Percentiles rank a stretch among this genome's conserved stretches.
Evolutionary conservation across 2,329 filamentous ascomycete species (phyloP).

Genomic region (Talaromyces islandicus): DNA sequence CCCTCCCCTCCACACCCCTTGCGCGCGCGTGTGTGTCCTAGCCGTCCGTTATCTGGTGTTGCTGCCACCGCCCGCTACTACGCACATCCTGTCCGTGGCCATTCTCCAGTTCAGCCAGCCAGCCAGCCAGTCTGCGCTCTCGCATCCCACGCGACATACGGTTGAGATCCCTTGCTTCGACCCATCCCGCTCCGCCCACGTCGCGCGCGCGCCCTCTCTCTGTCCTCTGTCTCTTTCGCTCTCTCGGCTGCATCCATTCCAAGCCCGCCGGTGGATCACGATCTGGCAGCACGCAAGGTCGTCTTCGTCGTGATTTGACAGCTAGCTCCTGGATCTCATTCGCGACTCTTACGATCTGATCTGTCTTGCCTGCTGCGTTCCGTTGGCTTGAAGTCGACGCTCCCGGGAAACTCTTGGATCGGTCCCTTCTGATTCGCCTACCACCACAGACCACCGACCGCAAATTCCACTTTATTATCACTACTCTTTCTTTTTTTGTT

Average conservation of each 20-base stretch:
- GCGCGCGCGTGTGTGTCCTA: background rate
- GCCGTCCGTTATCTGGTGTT: background rate
- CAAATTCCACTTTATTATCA: background rate
- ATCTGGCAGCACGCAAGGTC: constrained; percentile 2
- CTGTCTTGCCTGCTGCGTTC: constrained; percentile 19
- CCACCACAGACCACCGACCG: background rate
- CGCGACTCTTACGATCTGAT: constrained; percentile 17
- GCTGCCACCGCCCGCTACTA: background rate
- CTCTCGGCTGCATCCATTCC: background rate
- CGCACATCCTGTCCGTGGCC: background rate
- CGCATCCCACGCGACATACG: background rate
- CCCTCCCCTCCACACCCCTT: background rate
- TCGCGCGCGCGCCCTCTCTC: background rate
- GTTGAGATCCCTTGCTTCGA: background rate
- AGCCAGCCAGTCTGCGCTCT: background rate
- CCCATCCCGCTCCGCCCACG: background rate
- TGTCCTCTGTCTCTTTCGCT: background rate
- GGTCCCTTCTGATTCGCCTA: background rate
- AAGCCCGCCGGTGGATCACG: background rate
- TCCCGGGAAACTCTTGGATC: background rate
- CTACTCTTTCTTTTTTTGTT: background rate
- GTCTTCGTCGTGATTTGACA: background rate
- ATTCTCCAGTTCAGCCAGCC: background rate
- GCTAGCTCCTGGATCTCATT: background rate
- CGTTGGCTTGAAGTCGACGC: constrained; percentile 3